Base-by-base conservation (phyloP, 2,329 filamentous ascomycete species). In the Coniochaeta sp. region DNA sequence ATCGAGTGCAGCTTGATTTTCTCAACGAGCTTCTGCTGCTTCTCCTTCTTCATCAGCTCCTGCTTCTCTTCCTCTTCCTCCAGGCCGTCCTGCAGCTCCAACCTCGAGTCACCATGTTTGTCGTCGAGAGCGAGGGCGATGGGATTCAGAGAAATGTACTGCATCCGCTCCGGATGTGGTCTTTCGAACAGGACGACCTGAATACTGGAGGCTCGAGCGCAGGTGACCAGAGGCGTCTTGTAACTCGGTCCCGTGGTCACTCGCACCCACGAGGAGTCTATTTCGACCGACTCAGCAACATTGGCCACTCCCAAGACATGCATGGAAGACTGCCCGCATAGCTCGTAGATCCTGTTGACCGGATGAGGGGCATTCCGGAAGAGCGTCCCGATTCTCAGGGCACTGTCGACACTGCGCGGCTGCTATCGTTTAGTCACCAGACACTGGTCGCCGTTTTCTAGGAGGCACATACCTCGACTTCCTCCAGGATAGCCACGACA, bases 1-100 rank as follows among this genome's bases (percentile, higher is more conserved):
- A 99, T 91, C 1, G 89, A 93, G 72, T 99, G 96, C 64, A 91
- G 81, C 69, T 89, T 91, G 56, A 98, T 77, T 74, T 98, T 98
- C 65, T 96, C 86, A 4, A 95, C 86, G 44, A 99, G 77, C 59
- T 83, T 83, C 65, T 80, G 79, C 63, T 84, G 87, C 60, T 83
- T 82, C 62, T 82, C 82, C 62, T 87, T 87, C 47, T 76, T 74
- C 64, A 78, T 73, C 55, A 78, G 74, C 66, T 88, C 84, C 57
- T 87, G 85, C 58, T 79, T 79, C 68, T 91, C 88, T 64, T 95
- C 89, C 61, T 89, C 89, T 2, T 85, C 84, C 68, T 96, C 90
- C 16, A 88, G 81, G 40, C 81, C 83, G 34, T 74, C 73, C 3
- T 71, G 66, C 6, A 73, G 70, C 32, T 73, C 71, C 30, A 68